Base-by-base conservation (phyloP, 805 yeast species). In the Wickerhamiella occidentalis region DNA sequence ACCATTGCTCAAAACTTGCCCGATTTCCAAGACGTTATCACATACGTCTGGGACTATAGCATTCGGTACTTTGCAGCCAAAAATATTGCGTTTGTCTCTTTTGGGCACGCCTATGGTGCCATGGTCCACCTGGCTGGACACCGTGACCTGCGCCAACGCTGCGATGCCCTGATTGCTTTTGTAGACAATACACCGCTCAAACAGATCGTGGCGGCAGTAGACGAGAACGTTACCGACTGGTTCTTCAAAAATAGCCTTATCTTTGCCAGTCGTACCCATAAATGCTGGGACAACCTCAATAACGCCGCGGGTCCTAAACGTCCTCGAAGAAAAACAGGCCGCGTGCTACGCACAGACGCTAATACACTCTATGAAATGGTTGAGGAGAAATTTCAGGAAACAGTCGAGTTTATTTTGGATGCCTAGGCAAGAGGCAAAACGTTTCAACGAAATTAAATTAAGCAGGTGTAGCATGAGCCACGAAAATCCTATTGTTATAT, bases 221-320 rank as follows among this genome's bases (percentile, higher is more conserved):
- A 90, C 63, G 97, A 92, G 64, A 77, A 82, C 7, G 75, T 88
- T 67, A 76, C 84, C 15, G 96, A 88, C 60, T 88, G 96, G 96
- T 92, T 79, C 65, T 87, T 79, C 68, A 79, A 80, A 55, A 82
- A 85, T 58, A 85, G 96, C 1, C 74, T 90, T 23, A 76, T 90
- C 0, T 88, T 87, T 64, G 78, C 96, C 3, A 73, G 85, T 46
- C 68, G 72, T 48, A 74, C 73, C 51, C 94, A 92, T 63, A 71
- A 82, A 5, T 82, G 92, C 55, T 90, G 96, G 96, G 81, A 79
- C 23, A 70, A 72, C 9, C 65, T 68, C 28, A 66, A 66, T 52
- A 53, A 58, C 47, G 19, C 18, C 12, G 19, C 15, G 6, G 48
- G 48, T n/a, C 57, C 58, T 47, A 86, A 85, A 60, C 75, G 80